Percentiles rank a stretch among this genome's conserved stretches.
phyloP scores from a whole-genome alignment of 106 monocot species.

The Allium sativum region DNA sequence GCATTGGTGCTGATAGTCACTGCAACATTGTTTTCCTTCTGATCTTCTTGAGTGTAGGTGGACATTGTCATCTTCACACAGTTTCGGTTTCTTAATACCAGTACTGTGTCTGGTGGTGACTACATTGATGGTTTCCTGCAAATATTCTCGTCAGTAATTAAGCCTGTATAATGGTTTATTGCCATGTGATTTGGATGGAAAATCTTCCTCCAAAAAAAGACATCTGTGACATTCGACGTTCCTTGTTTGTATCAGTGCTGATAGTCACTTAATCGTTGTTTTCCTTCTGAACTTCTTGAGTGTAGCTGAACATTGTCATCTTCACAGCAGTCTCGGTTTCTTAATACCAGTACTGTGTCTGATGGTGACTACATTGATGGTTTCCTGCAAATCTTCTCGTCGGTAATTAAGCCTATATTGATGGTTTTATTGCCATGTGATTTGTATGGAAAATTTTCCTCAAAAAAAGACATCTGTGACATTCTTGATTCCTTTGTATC shows the following conservation, averaged over 20 bases:
- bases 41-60: not conserved
- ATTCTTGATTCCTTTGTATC: too few species aligned
- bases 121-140: slow-evolving; percentile 1
- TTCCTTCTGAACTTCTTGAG: not conserved
- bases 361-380: not conserved
- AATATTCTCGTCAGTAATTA: not conserved
- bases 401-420: too few species aligned
- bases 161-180: not conserved
- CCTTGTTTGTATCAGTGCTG: not conserved
- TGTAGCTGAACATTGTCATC: not conserved
- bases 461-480: too few species aligned
- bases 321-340: not conserved
- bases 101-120: slow-evolving; percentile 2
- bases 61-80: not conserved
- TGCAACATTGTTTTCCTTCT: not conserved
- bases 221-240: too few species aligned
- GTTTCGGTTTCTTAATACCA: not conserved
- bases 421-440: too few species aligned
- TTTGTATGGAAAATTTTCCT: not conserved
- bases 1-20: not conserved
- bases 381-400: not conserved
- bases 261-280: not conserved
- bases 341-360: not conserved
- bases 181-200: not conserved
- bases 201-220: not conserved